Conservation (phyloP, 2,329 filamentous ascomycete species). For the Paecilomyces sp. region DNA sequence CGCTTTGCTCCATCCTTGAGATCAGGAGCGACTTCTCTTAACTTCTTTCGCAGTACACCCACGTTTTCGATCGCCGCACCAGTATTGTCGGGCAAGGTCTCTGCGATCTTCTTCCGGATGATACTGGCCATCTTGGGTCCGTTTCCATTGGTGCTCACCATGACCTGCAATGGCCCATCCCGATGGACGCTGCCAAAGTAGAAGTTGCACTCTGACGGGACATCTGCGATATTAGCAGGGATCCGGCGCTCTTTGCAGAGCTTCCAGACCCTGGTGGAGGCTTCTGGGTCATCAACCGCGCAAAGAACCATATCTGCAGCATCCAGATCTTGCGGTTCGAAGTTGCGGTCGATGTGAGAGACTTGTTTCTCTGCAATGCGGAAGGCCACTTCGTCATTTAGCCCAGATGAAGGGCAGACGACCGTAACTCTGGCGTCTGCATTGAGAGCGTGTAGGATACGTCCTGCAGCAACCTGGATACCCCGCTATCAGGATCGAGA, state of each 20-base stretch:
- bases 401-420: slow-evolving; percentile 68
- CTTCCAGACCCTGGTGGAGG: slow-evolving; percentile 88
- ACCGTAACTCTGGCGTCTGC: slow-evolving; percentile 88
- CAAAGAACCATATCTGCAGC: slow-evolving; percentile 79
- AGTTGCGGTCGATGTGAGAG: slow-evolving; percentile 72
- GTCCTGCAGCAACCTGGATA: slow-evolving; percentile 80
- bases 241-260: slow-evolving; percentile 80
- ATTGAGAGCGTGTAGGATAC: slow-evolving; percentile 89
- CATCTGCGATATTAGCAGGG: slow-evolving; percentile 92
- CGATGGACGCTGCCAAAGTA: slow-evolving; percentile 96
- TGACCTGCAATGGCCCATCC: slow-evolving; percentile 91
- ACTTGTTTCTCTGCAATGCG: slow-evolving; percentile 71
- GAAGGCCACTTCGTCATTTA: slow-evolving; percentile 82
- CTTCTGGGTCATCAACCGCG: slow-evolving; percentile 85
- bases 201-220: slow-evolving; percentile 94
- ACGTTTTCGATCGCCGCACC: slow-evolving; percentile 82
- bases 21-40: slow-evolving; percentile 68
- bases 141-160: slow-evolving; percentile 98
- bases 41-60: slow-evolving; percentile 68
- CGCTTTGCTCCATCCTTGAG: slow-evolving; percentile 71
- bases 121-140: slow-evolving; percentile 85
- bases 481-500: slow-evolving; percentile 13
- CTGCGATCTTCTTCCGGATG: slow-evolving; percentile 75
- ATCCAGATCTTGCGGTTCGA: slow-evolving; percentile 81
- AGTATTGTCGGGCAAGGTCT: slow-evolving; percentile 65